Base-by-base conservation (phyloP, 2,329 filamentous ascomycete species). In the Fusarium sacchari region DNA sequence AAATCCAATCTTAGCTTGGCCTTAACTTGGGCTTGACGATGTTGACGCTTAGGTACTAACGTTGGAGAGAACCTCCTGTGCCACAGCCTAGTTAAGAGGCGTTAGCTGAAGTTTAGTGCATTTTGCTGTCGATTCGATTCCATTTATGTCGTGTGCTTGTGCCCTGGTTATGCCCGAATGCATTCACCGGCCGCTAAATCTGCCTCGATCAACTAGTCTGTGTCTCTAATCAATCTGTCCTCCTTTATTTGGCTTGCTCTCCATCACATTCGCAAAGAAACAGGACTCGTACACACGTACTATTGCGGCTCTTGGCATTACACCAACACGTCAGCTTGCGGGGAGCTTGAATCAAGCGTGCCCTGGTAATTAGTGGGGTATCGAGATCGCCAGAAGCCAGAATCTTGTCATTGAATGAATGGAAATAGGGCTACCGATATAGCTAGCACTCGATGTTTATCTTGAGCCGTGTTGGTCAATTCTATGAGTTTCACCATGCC, bases 281-380 rank as follows among this genome's bases (percentile, higher is more conserved):
- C 43, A 24, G 24, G 44, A n/a, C 34, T 58, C 32, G 32, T 32
- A 32, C n/a, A n/a, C n/a, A n/a, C 37, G 22, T 15, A 32, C 50
- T 43, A 34, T 39, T 57, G 43, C n/a, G 60, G 30, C 52, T 67
- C 62, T 67, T 68, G 58, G 66, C 67, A 60, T 34, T 60, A 42
- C 60, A 39, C 39, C 55, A 57, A 74, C 58, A 60, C 71, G 71
- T 73, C 71, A 73, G 68, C 52, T 43, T 67, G 50, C 52, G 55
- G 63, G 61, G 71, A 63, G 62, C 52, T 57, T 52, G 59, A 61
- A 58, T 43, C 68, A 71, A 62, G 60, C 55, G 49, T 65, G 64
- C n/a, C 46, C 40, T 55, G 37, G 49, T 13, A 58, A 68, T 46
- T 49, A 49, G 67, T 63, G 71, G 71, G 71, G 71, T 60, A 68